Evolutionary conservation across 1,139 yeast species (phyloP), one percentile per base, ranked within the genome.

Genomic region (Taphrina flavorubra): DNA sequence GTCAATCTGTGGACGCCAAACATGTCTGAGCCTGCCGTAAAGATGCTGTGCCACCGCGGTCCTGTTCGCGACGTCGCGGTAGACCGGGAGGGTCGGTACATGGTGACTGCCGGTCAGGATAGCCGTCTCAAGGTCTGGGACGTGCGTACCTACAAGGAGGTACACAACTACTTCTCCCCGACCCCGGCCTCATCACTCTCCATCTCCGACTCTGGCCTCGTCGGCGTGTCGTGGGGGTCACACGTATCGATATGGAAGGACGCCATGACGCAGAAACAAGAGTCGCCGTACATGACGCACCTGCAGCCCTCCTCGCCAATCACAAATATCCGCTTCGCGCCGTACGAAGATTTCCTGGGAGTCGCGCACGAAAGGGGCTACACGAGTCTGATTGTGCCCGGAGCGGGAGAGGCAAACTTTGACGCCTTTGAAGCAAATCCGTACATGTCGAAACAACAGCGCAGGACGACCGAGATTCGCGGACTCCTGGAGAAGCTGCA

Each of bases 401-500:
- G 99, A 5, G 82, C 98, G 64, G 99, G 99, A 81, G 99, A 95
- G 80, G 97, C 99, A 71, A 95, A 95, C 80, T 92, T 85, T 77
- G 99, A 95, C 81, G 92, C 99, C 1, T 81, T 92, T 76, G 99
- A 95, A 79, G 80, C 88, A 75, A 95, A 95, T 79, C 99, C 99
- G 72, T 95, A 84, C 80, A 97, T 91, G 79, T 85, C 95, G 31
- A 87, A 92, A 62, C 89, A 90, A 77, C 97, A 92, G 79, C 88
- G 99, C 82, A 96, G 94, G 79, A 96, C 94, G 80, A 84, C 85
- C 69, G 99, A 95, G 81, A 97, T 95, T 58, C 86, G 95, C 76
- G 81, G 88, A 0, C 83, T 95, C 77, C 80, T 95, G 78, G 90
- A 94, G 80, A 95, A 95, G 80, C 83, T 95, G 73, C 87, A 90